These are phyloP conservation scores for Leccinum disarticulatum DNA, from an alignment of 768 basidiomycete species.

Conservation along the genomic window DNA sequence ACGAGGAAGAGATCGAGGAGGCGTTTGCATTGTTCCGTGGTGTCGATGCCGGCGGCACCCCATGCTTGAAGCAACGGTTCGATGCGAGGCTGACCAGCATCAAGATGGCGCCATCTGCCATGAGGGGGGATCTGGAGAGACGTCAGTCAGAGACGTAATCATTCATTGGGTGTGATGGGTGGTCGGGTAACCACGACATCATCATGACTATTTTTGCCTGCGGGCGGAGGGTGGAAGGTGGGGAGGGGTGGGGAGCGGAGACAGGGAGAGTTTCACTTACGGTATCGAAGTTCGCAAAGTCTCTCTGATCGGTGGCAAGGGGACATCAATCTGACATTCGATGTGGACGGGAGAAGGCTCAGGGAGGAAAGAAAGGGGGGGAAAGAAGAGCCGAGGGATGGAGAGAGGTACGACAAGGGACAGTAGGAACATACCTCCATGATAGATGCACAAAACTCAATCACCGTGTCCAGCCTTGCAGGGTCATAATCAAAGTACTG, in stretches of 20 bases:
- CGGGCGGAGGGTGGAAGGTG: constrained; percentile 11
- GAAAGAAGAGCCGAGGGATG: not conserved
- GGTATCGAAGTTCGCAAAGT: constrained; percentile 68
- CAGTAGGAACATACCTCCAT: constrained; percentile 58
- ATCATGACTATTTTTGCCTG: not conserved
- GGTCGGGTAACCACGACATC: not conserved
- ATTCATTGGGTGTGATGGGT: not conserved
- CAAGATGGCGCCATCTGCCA: constrained; percentile 88
- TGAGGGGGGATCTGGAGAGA: constrained; percentile 75
- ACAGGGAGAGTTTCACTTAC: constrained; percentile 40
- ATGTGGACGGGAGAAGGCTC: constrained; percentile 2
- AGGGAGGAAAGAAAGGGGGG: not conserved
- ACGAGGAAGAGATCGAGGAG: constrained; percentile 88
- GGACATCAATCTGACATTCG: constrained; percentile 3
- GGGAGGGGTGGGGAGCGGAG: not conserved
- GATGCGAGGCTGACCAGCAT: constrained; percentile 65
- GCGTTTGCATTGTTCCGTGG: constrained; percentile 64
- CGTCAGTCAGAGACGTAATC: constrained; percentile 4
- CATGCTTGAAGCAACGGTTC: constrained; percentile 58
- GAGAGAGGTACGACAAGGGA: not conserved
- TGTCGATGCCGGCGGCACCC: constrained; percentile 43
- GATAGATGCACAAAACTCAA: constrained; percentile 71
- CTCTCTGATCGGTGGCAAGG: constrained; percentile 52
- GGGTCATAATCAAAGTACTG: constrained; percentile 87
- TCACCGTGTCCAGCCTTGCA: constrained; percentile 66